A percentile compares a stretch with the other conserved stretches of the same genome.
phyloP scores from a whole-genome alignment of 768 basidiomycete genomes.

The Mycena kentingensis region DNA sequence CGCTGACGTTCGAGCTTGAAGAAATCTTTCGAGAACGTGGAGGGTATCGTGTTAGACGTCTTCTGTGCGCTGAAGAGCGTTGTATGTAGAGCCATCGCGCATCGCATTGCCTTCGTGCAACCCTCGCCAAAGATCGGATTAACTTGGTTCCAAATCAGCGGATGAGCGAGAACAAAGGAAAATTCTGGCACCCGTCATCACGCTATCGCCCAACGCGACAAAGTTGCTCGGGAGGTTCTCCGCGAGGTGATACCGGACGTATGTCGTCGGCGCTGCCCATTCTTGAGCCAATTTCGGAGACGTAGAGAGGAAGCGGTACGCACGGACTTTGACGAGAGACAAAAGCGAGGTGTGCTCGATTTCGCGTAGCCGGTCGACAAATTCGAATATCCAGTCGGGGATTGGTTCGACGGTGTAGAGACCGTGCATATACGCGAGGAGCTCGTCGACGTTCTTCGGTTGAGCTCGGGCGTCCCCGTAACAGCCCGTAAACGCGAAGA shows the following conservation, averaged over 20 bases:
- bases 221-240: constrained; percentile 31
- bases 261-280: constrained; percentile 21
- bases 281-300: not conserved
- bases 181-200: constrained; percentile 20
- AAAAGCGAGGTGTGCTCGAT: constrained; percentile 18
- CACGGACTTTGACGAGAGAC: not conserved
- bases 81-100: not conserved
- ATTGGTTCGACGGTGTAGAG: constrained; percentile 21
- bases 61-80: not conserved
- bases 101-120: not conserved
- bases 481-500: constrained; percentile 11
- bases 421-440: constrained; percentile 10
- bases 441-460: constrained; percentile 15
- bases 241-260: constrained; percentile 27
- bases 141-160: not conserved
- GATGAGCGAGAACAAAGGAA: not conserved
- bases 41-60: not conserved
- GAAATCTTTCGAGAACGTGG: constrained; percentile 4
- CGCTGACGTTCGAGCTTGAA: constrained; percentile 4
- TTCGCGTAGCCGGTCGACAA: constrained; percentile 31
- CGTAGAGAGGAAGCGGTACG: not conserved
- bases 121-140: constrained; percentile 1
- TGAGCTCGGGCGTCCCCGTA: constrained; percentile 6
- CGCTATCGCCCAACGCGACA: constrained; percentile 34
- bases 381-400: constrained; percentile 28